Evolutionary conservation across 768 basidiomycete species (phyloP).

Genomic region (Aureoboletus auriporus): DNA sequence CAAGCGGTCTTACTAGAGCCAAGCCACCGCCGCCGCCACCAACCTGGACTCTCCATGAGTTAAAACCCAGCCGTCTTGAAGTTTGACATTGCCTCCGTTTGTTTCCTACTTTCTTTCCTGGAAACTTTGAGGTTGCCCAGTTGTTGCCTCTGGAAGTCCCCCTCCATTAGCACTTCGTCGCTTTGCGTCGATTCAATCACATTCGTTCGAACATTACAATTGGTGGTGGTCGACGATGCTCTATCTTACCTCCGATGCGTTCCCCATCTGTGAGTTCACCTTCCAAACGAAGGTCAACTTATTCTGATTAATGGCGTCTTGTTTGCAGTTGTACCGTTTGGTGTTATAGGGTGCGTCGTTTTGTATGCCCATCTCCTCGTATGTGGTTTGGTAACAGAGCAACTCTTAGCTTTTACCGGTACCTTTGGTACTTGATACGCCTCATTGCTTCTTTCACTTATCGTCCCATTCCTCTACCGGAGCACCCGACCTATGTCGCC

Average conservation of each 20-base stretch:
- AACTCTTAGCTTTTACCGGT: constrained; percentile 75
- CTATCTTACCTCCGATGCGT: constrained; percentile 87
- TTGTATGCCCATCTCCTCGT: neutral
- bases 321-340: constrained; percentile 76
- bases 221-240: constrained; percentile 46
- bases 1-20: too few relatives aligned
- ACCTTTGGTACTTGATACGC: constrained; percentile 90
- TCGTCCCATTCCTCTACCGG: constrained; percentile 84
- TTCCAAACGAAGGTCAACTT: neutral
- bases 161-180: constrained; percentile 4
- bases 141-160: neutral
- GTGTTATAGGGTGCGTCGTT: constrained; percentile 69
- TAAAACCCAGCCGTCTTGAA: too few relatives aligned
- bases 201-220: constrained; percentile 8
- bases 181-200: constrained; percentile 7
- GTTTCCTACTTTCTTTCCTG: neutral
- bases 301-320: constrained; percentile 5
- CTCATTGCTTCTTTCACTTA: constrained; percentile 74
- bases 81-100: neutral
- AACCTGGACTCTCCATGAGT: too few relatives aligned
- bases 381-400: constrained; percentile 1
- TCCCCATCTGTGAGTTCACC: constrained; percentile 76
- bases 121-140: too few relatives aligned
- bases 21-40: too few relatives aligned
- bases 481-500: constrained; percentile 87